Percentiles rank a stretch among this genome's conserved stretches.
These are phyloP conservation scores for Trichosporon coremiiforme DNA, from an alignment of 1,284 basidiomycete genomes.

Conservation along the genomic window DNA sequence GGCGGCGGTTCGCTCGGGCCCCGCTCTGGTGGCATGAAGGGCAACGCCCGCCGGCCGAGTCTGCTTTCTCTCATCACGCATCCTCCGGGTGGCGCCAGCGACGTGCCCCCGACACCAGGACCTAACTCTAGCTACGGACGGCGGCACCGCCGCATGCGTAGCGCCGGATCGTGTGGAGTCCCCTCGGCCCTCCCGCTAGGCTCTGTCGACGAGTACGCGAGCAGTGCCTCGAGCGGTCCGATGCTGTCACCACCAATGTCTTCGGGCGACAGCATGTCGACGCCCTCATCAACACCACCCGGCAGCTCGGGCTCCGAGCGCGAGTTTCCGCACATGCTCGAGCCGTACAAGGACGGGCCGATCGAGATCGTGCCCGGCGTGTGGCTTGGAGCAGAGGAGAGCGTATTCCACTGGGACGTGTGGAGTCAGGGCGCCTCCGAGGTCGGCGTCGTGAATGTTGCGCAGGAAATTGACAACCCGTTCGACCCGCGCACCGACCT, in stretches of 20 bases:
- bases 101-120: constrained; percentile 42
- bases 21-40: constrained; percentile 28
- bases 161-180: constrained; percentile 34
- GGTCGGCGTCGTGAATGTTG: constrained; percentile 76
- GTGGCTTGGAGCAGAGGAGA: constrained; percentile 92
- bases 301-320: constrained; percentile 18
- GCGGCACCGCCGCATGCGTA: constrained; percentile 37
- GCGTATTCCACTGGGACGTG: constrained; percentile 62
- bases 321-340: constrained; percentile 22
- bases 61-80: constrained; percentile 49
- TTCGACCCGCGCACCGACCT: constrained; percentile 60
- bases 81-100: constrained; percentile 27
- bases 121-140: constrained; percentile 31
- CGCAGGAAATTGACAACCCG: constrained; percentile 84
- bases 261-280: constrained; percentile 25
- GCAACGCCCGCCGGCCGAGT: constrained; percentile 38
- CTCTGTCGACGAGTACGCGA: constrained; percentile 36
- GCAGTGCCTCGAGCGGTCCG: constrained; percentile 17
- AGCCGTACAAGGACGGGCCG: constrained; percentile 81
- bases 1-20: not conserved
- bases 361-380: constrained; percentile 84
- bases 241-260: constrained; percentile 29
- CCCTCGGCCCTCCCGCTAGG: constrained; percentile 24
- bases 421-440: constrained; percentile 32
- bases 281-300: constrained; percentile 30